These are phyloP conservation scores for Bombardia bombarda DNA, from an alignment of 495 filamentous ascomycete species.

Conservation along the genomic window DNA sequence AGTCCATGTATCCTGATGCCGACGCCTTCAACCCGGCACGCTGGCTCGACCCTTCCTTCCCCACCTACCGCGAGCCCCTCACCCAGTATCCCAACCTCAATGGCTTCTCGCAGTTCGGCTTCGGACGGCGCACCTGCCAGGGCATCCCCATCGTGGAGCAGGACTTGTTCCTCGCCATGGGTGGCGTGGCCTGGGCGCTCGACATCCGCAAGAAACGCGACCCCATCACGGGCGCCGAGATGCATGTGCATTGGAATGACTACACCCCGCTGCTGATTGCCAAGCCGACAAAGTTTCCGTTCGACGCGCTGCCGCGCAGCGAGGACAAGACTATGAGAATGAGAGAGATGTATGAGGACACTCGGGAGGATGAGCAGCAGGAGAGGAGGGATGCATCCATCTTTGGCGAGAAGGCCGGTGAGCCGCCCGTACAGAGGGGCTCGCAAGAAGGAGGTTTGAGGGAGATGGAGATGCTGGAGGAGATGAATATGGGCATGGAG, in stretches of 20 bases:
- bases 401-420: not conserved
- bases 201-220: constrained; percentile 39
- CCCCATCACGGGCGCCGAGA: constrained; percentile 21
- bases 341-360: constrained; percentile 26
- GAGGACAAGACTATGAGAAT: constrained; percentile 22
- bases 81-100: constrained; percentile 45
- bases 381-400: constrained; percentile 1
- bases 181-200: constrained; percentile 52
- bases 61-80: constrained; percentile 49
- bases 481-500: not conserved
- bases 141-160: constrained; percentile 48
- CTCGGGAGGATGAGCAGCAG: not conserved
- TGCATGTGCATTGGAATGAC: constrained; percentile 41
- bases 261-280: constrained; percentile 46
- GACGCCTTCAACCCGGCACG: constrained; percentile 50
- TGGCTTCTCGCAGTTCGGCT: constrained; percentile 51
- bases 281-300: constrained; percentile 40
- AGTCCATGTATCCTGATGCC: constrained; percentile 49
- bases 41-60: constrained; percentile 41
- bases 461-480: constrained; percentile 1
- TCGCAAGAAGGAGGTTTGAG: not conserved
- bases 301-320: constrained; percentile 32
- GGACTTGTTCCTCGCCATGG: constrained; percentile 49
- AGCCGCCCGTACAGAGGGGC: constrained; percentile 2
- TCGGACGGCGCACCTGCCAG: constrained; percentile 52